Percentiles rank a stretch among this genome's conserved stretches.
phyloP scores from a whole-genome alignment of 1,284 basidiomycete genomes.

The Pholiota adiposa region DNA sequence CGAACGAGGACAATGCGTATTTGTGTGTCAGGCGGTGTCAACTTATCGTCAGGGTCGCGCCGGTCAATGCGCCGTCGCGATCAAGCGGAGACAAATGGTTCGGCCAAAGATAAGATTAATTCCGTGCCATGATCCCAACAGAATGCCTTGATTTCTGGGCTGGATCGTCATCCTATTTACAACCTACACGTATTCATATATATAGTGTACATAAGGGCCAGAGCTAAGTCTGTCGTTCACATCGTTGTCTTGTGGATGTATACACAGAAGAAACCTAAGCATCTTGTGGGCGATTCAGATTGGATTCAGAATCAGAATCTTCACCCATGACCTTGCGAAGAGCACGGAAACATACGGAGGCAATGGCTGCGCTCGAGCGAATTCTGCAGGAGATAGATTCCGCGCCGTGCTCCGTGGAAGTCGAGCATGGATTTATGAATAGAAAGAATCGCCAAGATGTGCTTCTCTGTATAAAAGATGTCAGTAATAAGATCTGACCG shows the following conservation, averaged over 20 bases:
- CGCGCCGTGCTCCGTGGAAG: background rate
- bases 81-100: background rate
- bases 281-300: no score
- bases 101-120: constrained; percentile 8
- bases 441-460: background rate
- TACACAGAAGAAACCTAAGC: no score
- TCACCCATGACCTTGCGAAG: background rate
- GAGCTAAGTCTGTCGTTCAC: no score
- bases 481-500: no score
- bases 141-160: background rate
- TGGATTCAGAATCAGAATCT: background rate
- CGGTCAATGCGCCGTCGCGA: background rate
- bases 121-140: background rate
- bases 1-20: constrained; percentile 4
- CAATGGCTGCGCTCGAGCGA: background rate
- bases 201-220: no score
- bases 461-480: no score
- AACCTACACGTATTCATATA: background rate
- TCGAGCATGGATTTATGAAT: background rate
- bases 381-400: background rate
- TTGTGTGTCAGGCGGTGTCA: constrained; percentile 1
- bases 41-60: constrained; percentile 1
- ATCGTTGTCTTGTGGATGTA: no score
- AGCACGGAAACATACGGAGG: background rate
- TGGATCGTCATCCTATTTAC: background rate